Percentiles rank a stretch among this genome's conserved stretches.
phyloP scores from a whole-genome alignment of 345 rosid genomes.

The Kernera saxatilis region DNA sequence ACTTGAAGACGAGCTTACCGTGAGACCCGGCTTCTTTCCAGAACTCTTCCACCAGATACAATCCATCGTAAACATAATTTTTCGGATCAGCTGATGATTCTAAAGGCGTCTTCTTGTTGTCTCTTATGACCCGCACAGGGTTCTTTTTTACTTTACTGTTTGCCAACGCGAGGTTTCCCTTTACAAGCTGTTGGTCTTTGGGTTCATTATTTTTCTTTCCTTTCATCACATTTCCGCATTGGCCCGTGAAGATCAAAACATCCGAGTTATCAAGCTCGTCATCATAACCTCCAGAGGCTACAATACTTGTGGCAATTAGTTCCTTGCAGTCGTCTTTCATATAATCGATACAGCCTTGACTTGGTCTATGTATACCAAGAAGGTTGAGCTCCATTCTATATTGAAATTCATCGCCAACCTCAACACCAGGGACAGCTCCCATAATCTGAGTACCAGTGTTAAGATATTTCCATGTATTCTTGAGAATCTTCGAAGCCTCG shows the following conservation, averaged over 20 bases:
- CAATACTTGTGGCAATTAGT: constrained; percentile 58
- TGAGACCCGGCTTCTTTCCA: constrained; percentile 67
- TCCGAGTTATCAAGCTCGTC: constrained; percentile 64
- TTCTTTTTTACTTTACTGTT: constrained; percentile 46
- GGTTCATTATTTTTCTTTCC: constrained; percentile 41
- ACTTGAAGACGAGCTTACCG: constrained; percentile 70
- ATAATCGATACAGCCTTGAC: constrained; percentile 73
- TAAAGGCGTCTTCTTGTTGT: constrained; percentile 36
- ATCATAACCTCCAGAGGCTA: constrained; percentile 76
- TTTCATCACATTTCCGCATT: constrained; percentile 60
- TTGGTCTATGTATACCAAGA: constrained; percentile 65
- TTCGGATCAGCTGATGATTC: constrained; percentile 45
- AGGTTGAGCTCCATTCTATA: constrained; percentile 71
- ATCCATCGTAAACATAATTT: constrained; percentile 70
- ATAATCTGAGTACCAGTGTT: constrained; percentile 41
- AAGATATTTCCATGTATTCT: constrained; percentile 39
- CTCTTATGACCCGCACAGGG: constrained; percentile 85
- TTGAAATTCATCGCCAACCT: constrained; percentile 88
- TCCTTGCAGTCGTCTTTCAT: constrained; percentile 31
- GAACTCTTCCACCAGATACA: constrained; percentile 54
- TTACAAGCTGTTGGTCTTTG: constrained; percentile 72
- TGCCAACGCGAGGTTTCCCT: constrained; percentile 71
- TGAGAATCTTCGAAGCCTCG: constrained; percentile 53
- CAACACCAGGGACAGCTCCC: constrained; percentile 87
- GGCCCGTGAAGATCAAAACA: constrained; percentile 66